Percentiles rank a stretch among this genome's conserved stretches.
Evolutionary conservation across 805 yeast species (phyloP).

Genomic region (Maudiozyma barnettii): DNA sequence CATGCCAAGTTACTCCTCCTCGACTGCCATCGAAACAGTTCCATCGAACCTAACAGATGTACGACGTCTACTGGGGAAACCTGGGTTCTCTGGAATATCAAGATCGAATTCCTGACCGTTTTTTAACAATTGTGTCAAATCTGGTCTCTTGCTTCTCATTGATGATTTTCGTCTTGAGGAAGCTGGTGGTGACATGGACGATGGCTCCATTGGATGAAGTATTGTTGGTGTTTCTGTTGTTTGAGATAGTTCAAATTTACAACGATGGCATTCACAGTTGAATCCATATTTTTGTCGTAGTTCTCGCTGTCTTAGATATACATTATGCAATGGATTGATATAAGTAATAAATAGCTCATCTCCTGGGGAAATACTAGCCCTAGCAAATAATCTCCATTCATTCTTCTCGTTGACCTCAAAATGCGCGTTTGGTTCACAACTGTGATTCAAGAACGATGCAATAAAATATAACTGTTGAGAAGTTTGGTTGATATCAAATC

Average conservation of each 20-base stretch:
- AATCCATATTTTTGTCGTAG: constrained; percentile 76
- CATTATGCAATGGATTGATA: constrained; percentile 55
- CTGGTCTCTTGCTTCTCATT: constrained; percentile 28
- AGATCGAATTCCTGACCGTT: constrained; percentile 40
- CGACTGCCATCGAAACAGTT: constrained; percentile 43
- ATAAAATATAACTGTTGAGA: constrained; percentile 51
- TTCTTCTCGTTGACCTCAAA: constrained; percentile 36
- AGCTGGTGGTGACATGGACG: background rate
- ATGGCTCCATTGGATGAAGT: background rate
- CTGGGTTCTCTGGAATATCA: constrained; percentile 32
- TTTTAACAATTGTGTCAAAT: constrained; percentile 41
- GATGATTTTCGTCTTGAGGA: constrained; percentile 25
- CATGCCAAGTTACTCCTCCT: constrained; percentile 13
- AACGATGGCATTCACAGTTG: constrained; percentile 55
- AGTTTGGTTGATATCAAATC: constrained; percentile 64
- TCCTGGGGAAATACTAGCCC: constrained; percentile 45
- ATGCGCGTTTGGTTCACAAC: constrained; percentile 62
- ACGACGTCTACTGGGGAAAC: constrained; percentile 35
- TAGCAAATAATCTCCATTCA: constrained; percentile 54
- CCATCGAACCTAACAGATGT: constrained; percentile 61
- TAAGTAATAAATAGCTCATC: constrained; percentile 66
- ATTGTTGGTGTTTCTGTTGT: too few relatives aligned
- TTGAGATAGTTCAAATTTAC: constrained; percentile 40
- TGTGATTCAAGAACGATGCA: constrained; percentile 68
- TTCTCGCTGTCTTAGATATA: constrained; percentile 53